Percentiles rank a stretch among this genome's conserved stretches.
These are phyloP conservation scores for Pyrenochaeta sp. DNA, from an alignment of 2,329 filamentous ascomycete species.

Conservation along the genomic window DNA sequence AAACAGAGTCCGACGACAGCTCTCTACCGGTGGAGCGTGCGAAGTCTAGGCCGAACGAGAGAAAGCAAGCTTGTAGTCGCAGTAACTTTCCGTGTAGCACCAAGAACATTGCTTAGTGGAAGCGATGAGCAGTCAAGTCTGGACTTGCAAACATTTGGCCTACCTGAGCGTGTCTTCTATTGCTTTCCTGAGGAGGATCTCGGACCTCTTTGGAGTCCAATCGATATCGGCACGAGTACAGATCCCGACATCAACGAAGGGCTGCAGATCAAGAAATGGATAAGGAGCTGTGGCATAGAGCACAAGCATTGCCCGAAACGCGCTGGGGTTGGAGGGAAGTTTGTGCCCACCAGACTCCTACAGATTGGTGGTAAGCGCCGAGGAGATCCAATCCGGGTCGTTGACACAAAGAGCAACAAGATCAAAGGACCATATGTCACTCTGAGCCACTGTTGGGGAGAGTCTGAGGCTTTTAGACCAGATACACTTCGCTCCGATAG, in stretches of 20 bases:
- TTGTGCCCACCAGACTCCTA: constrained; percentile 2
- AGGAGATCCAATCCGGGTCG: constrained; percentile 11
- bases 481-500: neutral
- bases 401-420: constrained; percentile 11
- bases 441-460: constrained; percentile 35
- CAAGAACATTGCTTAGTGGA: neutral
- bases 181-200: constrained; percentile 11
- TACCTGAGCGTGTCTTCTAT: constrained; percentile 12
- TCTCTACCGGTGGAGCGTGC: constrained; percentile 9
- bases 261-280: constrained; percentile 15
- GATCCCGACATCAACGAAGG: constrained; percentile 7
- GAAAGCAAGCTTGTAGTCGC: constrained; percentile 1
- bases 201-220: constrained; percentile 1
- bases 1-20: neutral
- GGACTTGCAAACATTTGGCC: constrained; percentile 3
- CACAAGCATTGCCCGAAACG: constrained; percentile 17
- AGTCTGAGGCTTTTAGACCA: neutral
- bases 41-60: constrained; percentile 5
- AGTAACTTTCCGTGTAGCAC: constrained; percentile 5
- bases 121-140: neutral
- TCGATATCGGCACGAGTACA: constrained; percentile 8
- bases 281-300: constrained; percentile 10
- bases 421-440: constrained; percentile 27
- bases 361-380: constrained; percentile 6
- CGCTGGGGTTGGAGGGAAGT: constrained; percentile 6